A percentile compares a stretch with the other conserved stretches of the same genome.
phyloP scores from a whole-genome alignment of 371 early-diverging fungal genomes.

The Mortierella sp. region DNA sequence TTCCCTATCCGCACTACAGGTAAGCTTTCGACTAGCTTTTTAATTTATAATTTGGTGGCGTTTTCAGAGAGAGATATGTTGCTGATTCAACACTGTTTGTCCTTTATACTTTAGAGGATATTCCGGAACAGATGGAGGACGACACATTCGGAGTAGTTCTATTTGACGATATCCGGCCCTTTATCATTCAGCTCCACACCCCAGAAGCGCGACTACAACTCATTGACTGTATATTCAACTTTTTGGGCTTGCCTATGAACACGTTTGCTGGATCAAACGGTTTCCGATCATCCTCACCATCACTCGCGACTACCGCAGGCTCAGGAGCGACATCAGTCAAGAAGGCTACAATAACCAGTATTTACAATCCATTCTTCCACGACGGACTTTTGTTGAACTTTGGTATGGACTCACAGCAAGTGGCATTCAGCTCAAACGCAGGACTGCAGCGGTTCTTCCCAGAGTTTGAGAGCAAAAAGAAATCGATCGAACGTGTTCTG shows the following conservation, averaged over 20 bases:
- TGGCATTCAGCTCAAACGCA: slow-evolving; percentile 7
- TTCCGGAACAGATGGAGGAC: slow-evolving; percentile 60
- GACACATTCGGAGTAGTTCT: slow-evolving; percentile 83
- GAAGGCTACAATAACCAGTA: not conserved
- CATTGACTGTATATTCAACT: slow-evolving; percentile 41
- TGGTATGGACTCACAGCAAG: slow-evolving; percentile 27
- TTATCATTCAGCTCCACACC: slow-evolving; percentile 71
- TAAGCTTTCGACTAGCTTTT: not conserved
- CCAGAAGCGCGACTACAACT: slow-evolving; percentile 35
- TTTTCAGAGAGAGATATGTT: not conserved
- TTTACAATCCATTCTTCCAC: slow-evolving; percentile 43
- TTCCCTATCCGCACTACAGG: slow-evolving; percentile 52
- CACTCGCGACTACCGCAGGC: not conserved
- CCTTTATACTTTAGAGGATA: slow-evolving; percentile 35
- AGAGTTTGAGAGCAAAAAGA: slow-evolving; percentile 16
- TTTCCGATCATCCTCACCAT: not conserved
- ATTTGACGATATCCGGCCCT: slow-evolving; percentile 78
- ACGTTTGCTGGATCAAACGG: slow-evolving; percentile 37
- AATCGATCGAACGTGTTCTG: slow-evolving; percentile 24
- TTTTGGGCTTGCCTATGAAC: slow-evolving; percentile 46
- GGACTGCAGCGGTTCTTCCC: slow-evolving; percentile 48
- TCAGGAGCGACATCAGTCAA: not conserved
- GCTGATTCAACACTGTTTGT: not conserved
- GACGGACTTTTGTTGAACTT: slow-evolving; percentile 37
- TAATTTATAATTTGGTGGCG: not conserved